phyloP scores from a whole-genome alignment of 108 stramenopile species.

The Discostella stelligeroides region DNA sequence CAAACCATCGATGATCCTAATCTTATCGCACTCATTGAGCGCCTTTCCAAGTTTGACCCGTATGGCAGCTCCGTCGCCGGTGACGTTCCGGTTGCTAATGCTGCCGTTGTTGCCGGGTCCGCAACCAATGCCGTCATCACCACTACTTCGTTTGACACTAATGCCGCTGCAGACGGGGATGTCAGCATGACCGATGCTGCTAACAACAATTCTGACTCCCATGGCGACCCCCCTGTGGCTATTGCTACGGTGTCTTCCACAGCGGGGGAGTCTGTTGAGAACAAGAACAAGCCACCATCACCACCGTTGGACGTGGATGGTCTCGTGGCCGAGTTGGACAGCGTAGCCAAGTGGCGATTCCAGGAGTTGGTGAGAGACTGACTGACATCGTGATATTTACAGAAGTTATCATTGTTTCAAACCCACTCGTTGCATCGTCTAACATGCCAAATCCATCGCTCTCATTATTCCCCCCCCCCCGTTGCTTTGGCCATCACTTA shows the following conservation, averaged over 20 bases:
- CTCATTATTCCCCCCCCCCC: neutral
- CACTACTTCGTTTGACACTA: conserved; percentile 9
- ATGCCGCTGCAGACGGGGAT: neutral
- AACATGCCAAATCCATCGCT: neutral
- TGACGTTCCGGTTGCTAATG: neutral
- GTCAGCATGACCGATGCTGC: conserved; percentile 16
- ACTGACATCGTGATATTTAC: neutral
- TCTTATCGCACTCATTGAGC: conserved; percentile 43
- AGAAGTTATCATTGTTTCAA: too few relatives aligned
- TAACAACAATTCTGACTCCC: neutral
- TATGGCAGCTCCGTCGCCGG: neutral
- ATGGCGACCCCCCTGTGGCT: neutral
- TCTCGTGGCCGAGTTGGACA: conserved; percentile 57
- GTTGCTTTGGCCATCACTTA: neutral
- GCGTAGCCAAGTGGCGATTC: conserved; percentile 65
- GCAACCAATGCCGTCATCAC: neutral
- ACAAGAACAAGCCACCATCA: neutral
- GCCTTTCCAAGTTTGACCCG: conserved; percentile 41
- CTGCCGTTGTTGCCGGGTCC: conserved; percentile 2
- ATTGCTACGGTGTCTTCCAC: neutral
- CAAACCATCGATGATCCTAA: conserved; percentile 73
- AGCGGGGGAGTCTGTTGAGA: neutral
- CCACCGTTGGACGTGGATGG: conserved; percentile 55
- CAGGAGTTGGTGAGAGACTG: conserved; percentile 76
- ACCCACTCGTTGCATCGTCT: too few relatives aligned